phyloP scores from a whole-genome alignment of 192 early-diverging fungal species.

The Coemansia sp. region DNA sequence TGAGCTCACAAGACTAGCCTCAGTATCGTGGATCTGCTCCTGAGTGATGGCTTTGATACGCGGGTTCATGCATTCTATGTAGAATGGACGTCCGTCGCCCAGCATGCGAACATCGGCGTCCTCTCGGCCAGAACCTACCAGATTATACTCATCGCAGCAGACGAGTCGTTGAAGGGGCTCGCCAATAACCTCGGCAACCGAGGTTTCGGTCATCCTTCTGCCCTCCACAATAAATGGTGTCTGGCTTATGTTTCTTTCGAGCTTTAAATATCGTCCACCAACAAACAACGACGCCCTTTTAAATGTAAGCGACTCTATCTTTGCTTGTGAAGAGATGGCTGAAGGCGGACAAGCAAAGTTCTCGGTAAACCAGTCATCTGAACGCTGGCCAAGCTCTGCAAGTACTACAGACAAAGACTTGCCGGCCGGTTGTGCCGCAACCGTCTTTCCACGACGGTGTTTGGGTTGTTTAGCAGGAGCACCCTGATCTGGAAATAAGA shows the following conservation, averaged over 20 bases:
- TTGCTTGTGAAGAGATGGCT: constrained; percentile 19
- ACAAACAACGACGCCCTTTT: constrained; percentile 61
- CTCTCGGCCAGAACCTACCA: constrained; percentile 85
- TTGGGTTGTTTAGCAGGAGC: constrained; percentile 18
- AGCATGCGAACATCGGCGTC: constrained; percentile 96
- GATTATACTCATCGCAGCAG: constrained; percentile 68
- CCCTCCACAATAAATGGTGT: constrained; percentile 81
- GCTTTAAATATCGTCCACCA: constrained; percentile 75
- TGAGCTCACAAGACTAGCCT: constrained; percentile 45
- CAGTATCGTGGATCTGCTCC: constrained; percentile 50
- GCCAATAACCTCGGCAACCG: constrained; percentile 80
- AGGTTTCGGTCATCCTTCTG: constrained; percentile 66
- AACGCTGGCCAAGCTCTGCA: constrained; percentile 15
- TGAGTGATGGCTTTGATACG: constrained; percentile 42
- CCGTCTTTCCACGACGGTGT: constrained; percentile 21
- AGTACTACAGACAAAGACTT: constrained; percentile 18
- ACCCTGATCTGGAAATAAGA: constrained; percentile 19
- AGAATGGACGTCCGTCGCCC: constrained; percentile 89
- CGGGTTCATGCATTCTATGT: constrained; percentile 85
- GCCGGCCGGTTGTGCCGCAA: constrained; percentile 12
- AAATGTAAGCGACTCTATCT: constrained; percentile 43
- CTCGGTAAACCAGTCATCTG: constrained; percentile 17
- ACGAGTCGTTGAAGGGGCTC: constrained; percentile 59
- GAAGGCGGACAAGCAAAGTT: constrained; percentile 35
- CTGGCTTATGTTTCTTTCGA: constrained; percentile 76